Evolutionary conservation across 2,329 filamentous ascomycete genomes (phyloP).

Genomic region (Rhynchosporium agropyri): DNA sequence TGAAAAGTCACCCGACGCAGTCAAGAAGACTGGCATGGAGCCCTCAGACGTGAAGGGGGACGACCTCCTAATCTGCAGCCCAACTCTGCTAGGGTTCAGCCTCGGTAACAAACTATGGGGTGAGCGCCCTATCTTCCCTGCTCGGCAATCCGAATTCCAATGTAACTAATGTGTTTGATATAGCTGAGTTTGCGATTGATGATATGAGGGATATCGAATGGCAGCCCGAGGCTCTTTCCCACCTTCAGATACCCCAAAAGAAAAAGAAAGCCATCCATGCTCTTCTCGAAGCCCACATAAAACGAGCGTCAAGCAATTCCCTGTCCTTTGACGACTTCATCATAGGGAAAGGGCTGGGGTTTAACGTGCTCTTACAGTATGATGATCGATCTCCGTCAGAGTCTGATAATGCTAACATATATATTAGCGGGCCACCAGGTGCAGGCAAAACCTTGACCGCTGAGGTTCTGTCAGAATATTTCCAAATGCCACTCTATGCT

Average conservation of each 20-base stretch:
- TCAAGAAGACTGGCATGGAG: slow-evolving; percentile 23
- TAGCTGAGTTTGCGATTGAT: slow-evolving; percentile 27
- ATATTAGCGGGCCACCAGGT: slow-evolving; percentile 24
- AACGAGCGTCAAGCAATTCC: slow-evolving; percentile 8
- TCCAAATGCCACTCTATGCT: slow-evolving; percentile 16
- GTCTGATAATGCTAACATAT: slow-evolving; percentile 12
- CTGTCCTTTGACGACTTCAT: slow-evolving; percentile 16
- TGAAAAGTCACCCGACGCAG: not conserved
- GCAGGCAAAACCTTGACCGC: slow-evolving; percentile 29
- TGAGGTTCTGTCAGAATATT: slow-evolving; percentile 21
- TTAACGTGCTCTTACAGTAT: slow-evolving; percentile 22
- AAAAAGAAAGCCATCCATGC: slow-evolving; percentile 29
- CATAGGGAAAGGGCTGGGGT: slow-evolving; percentile 10
- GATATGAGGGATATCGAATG: slow-evolving; percentile 29
- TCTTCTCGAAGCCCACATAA: slow-evolving; percentile 18
- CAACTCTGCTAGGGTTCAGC: slow-evolving; percentile 24
- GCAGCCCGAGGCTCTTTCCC: slow-evolving; percentile 11
- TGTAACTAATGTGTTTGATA: slow-evolving; percentile 24
- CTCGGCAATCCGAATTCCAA: not conserved
- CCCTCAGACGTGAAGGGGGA: slow-evolving; percentile 26
- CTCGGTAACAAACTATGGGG: slow-evolving; percentile 18
- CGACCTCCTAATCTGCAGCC: slow-evolving; percentile 25
- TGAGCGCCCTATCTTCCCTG: slow-evolving; percentile 19
- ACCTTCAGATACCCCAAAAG: slow-evolving; percentile 33
- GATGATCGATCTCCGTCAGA: not conserved